A percentile compares a stretch with the other conserved stretches of the same genome.
Evolutionary conservation across 192 early-diverging fungal genomes (phyloP).

Genomic region (Rhizophagus sp.): DNA sequence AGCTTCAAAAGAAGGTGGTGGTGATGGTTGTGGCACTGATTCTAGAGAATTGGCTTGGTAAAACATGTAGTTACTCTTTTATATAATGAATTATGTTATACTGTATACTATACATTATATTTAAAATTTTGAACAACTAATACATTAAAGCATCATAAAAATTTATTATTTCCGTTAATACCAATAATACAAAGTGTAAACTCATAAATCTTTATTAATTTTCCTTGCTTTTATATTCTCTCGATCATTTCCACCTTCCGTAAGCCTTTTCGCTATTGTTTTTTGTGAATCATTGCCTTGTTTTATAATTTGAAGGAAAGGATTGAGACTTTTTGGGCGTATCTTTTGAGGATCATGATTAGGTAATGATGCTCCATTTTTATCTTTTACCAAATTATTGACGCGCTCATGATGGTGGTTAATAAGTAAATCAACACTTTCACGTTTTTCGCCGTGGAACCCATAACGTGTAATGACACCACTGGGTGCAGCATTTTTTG

Average conservation of each 20-base stretch:
- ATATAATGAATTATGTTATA: no score
- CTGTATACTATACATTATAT: no score
- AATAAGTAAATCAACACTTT: background rate
- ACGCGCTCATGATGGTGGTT: background rate
- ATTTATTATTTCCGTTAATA: no score
- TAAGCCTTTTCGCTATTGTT: background rate
- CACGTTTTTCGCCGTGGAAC: background rate
- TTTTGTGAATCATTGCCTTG: background rate
- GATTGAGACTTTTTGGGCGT: background rate
- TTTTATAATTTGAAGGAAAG: background rate
- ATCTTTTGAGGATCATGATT: background rate
- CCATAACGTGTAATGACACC: background rate
- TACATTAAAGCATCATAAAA: no score
- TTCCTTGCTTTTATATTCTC: background rate
- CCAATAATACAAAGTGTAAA: background rate
- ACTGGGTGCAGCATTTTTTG: background rate
- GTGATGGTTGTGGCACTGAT: slow-evolving; percentile 16
- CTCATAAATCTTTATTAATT: background rate
- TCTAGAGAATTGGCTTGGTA: slow-evolving; percentile 28
- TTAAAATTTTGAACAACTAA: no score
- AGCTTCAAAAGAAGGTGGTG: background rate
- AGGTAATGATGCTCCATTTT: background rate
- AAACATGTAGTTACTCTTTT: background rate
- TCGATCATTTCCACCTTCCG: background rate
- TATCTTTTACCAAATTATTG: background rate